These are phyloP conservation scores for Xylaria longipes DNA, from an alignment of 495 filamentous ascomycete genomes.

Conservation along the genomic window DNA sequence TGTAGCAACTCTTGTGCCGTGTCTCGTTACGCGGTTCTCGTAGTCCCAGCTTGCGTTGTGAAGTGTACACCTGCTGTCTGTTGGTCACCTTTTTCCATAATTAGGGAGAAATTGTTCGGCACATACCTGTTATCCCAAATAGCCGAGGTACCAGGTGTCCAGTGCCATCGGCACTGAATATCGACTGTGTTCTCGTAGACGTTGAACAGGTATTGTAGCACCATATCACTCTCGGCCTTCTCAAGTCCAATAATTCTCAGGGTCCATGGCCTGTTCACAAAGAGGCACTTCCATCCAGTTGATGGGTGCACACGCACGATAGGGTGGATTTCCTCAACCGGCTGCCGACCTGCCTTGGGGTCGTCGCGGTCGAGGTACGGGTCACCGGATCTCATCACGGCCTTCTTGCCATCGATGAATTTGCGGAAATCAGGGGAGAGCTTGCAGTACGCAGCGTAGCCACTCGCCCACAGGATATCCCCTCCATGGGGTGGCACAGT, in stretches of 20 bases:
- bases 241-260: conserved; percentile 73
- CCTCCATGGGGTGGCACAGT: conserved; percentile 72
- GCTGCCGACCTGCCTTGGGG: conserved; percentile 66
- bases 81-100: background rate
- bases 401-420: conserved; percentile 70
- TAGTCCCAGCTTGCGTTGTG: background rate
- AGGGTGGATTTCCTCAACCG: conserved; percentile 65
- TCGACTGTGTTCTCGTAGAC: conserved; percentile 66
- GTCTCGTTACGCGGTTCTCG: conserved; percentile 5
- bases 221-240: conserved; percentile 68
- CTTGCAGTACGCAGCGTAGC: conserved; percentile 70
- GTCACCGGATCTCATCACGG: conserved; percentile 63
- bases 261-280: conserved; percentile 77
- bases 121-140: conserved; percentile 71
- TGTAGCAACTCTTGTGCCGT: conserved; percentile 19
- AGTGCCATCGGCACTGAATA: conserved; percentile 70
- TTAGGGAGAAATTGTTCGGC: background rate
- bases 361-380: conserved; percentile 47
- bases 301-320: conserved; percentile 69
- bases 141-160: conserved; percentile 69
- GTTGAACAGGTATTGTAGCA: conserved; percentile 67
- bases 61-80: background rate
- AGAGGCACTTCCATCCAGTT: conserved; percentile 66
- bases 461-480: conserved; percentile 73
- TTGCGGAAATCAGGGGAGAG: conserved; percentile 70